Percentiles rank a stretch among this genome's conserved stretches.
Conservation (phyloP, 2,329 filamentous ascomycete genomes). For the Aspergillus fumigatus region DNA sequence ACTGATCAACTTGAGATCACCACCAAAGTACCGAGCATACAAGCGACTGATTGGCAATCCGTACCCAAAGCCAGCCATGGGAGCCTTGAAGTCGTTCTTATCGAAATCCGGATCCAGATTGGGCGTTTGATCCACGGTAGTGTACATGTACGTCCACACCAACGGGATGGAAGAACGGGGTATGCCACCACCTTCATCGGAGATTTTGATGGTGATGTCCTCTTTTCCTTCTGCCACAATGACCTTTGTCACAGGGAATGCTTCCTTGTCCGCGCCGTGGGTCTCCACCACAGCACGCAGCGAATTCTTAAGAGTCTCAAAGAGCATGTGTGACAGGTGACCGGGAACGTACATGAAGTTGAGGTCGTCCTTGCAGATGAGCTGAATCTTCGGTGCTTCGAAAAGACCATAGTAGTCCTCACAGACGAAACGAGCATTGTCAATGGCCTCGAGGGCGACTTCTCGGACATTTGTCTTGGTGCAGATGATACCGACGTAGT, state of each 20-base stretch:
- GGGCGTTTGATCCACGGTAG: slow-evolving; percentile 92
- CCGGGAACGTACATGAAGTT: slow-evolving; percentile 99
- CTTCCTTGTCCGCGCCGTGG: slow-evolving; percentile 90
- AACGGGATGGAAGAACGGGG: slow-evolving; percentile 87
- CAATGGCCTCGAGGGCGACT: slow-evolving; percentile 92
- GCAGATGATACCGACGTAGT: slow-evolving; percentile 98
- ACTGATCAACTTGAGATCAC: slow-evolving; percentile 93
- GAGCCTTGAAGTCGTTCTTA: slow-evolving; percentile 98
- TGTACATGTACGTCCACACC: slow-evolving; percentile 99
- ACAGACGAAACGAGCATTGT: slow-evolving; percentile 98
- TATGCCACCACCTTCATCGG: slow-evolving; percentile 94
- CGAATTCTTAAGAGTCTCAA: slow-evolving; percentile 98
- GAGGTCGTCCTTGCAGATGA: slow-evolving; percentile 89
- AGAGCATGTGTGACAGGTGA: slow-evolving; percentile 98
- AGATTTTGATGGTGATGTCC: slow-evolving; percentile 98
- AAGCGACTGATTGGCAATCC: slow-evolving; percentile 88
- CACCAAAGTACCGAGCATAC: slow-evolving; percentile 95
- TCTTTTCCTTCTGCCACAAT: slow-evolving; percentile 97
- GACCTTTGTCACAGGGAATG: slow-evolving; percentile 94
- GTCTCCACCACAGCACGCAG: slow-evolving; percentile 93
- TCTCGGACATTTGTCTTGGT: slow-evolving; percentile 97
- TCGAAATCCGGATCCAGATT: slow-evolving; percentile 96
- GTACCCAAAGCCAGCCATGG: slow-evolving; percentile 99
- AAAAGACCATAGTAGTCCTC: slow-evolving; percentile 98
- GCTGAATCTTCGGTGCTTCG: slow-evolving; percentile 91